Conservation (phyloP, 129 eudicot genomes). For the Chrysanthemum lavandulifolium region DNA sequence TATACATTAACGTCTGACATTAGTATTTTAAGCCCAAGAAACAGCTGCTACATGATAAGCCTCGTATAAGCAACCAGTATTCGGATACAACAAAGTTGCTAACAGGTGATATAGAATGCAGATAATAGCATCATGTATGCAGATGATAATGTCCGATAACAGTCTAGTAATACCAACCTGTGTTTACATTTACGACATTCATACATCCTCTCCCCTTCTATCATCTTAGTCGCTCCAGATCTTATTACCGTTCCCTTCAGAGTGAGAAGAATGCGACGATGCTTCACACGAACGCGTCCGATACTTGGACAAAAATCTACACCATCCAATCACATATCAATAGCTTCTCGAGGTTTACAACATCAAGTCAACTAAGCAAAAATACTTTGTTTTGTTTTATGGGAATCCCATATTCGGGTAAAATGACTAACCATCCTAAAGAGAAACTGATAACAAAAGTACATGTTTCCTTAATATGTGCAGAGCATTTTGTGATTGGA, state of each 20-base stretch:
- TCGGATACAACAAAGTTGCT: slow-evolving; percentile 15
- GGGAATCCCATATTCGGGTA: slow-evolving; percentile 15
- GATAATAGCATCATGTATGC: not conserved
- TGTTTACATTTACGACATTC: slow-evolving; percentile 83
- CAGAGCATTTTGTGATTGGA: no score
- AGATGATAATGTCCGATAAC: no score
- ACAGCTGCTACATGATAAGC: slow-evolving; percentile 2
- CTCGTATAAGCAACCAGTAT: slow-evolving; percentile 14
- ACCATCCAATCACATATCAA: slow-evolving; percentile 16
- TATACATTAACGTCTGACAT: slow-evolving; percentile 23
- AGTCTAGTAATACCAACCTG: slow-evolving; percentile 44
- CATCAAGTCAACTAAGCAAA: slow-evolving; percentile 8
- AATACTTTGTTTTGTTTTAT: not conserved
- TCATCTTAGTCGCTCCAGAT: slow-evolving; percentile 89
- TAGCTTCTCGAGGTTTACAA: slow-evolving; percentile 6
- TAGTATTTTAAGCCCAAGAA: slow-evolving; percentile 12
- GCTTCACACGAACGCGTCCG: slow-evolving; percentile 90
- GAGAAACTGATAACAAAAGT: not conserved
- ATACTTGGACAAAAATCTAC: slow-evolving; percentile 87
- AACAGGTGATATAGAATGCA: slow-evolving; percentile 10
- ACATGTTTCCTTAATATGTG: slow-evolving; percentile 1
- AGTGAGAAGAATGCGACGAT: slow-evolving; percentile 89
- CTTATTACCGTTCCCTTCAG: slow-evolving; percentile 90
- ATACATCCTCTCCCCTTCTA: slow-evolving; percentile 82
- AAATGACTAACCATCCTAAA: slow-evolving; percentile 2